A percentile compares a stretch with the other conserved stretches of the same genome.
Evolutionary conservation across 306 rosid genomes (phyloP).

Genomic region (Cyclanthera cordifolia): DNA sequence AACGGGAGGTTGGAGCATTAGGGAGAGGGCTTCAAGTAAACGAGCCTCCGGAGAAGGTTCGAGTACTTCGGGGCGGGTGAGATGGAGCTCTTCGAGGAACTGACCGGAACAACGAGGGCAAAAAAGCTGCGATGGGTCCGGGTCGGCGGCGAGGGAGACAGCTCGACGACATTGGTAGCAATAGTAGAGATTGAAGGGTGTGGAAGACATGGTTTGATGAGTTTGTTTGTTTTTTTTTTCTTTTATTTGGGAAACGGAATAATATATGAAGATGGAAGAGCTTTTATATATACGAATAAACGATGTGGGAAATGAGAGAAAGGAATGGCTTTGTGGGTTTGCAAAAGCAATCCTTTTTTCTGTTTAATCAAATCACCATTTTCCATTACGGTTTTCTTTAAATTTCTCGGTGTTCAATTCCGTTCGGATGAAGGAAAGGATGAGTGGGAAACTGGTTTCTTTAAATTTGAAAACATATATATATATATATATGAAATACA

Average conservation of each 20-base stretch:
- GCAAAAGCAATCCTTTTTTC: constrained; percentile 3
- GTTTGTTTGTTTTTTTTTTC: no score
- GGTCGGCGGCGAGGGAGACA: constrained; percentile 30
- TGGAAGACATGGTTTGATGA: no score
- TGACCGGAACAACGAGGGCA: constrained; percentile 78
- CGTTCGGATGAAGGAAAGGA: constrained; percentile 8
- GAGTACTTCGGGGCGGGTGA: constrained; percentile 37
- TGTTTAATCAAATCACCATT: not conserved
- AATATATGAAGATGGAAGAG: no score
- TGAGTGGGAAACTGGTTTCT: constrained; percentile 15
- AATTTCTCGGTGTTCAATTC: not conserved
- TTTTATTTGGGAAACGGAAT: no score
- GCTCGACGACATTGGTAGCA: constrained; percentile 60
- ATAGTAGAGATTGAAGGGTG: constrained; percentile 47
- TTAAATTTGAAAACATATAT: no score
- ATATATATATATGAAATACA: no score
- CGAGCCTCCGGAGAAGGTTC: constrained; percentile 54
- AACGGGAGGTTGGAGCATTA: constrained; percentile 48
- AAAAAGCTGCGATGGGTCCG: constrained; percentile 19
- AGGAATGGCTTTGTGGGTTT: constrained; percentile 17
- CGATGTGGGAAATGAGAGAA: not conserved
- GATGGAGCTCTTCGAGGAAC: constrained; percentile 43
- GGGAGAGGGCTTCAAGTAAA: constrained; percentile 66
- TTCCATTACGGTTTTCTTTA: not conserved
- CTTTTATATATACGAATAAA: constrained; percentile 4